Conservation (phyloP, 1,284 basidiomycete genomes). For the Marasmius tenuissimus region DNA sequence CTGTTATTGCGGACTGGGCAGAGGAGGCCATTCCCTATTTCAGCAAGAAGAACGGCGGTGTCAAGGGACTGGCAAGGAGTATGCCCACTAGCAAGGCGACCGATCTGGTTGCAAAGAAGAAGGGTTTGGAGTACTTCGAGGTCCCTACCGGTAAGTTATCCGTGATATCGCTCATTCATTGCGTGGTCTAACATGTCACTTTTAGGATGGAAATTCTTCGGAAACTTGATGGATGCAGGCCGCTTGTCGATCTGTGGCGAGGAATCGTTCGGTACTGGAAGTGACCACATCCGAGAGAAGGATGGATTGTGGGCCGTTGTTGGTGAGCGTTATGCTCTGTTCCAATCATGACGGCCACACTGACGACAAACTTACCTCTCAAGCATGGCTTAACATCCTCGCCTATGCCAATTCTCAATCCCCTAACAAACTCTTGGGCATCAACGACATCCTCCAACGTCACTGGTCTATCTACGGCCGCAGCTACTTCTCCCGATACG, state of each 20-base stretch:
- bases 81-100: slow-evolving; percentile 99
- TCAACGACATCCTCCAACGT: slow-evolving; percentile 84
- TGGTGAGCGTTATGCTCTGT: slow-evolving; percentile 46
- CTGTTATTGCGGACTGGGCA: slow-evolving; percentile 98
- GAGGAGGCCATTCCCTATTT: slow-evolving; percentile 92
- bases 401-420: slow-evolving; percentile 90
- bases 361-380: background rate
- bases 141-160: slow-evolving; percentile 82
- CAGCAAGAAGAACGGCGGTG: slow-evolving; percentile 65
- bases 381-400: slow-evolving; percentile 97
- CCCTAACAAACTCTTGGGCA: slow-evolving; percentile 73
- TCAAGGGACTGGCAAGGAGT: slow-evolving; percentile 93
- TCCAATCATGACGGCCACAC: background rate
- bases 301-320: slow-evolving; percentile 98
- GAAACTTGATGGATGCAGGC: slow-evolving; percentile 99
- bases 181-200: slow-evolving; percentile 19
- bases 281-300: slow-evolving; percentile 99
- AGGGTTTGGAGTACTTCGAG: slow-evolving; percentile 93
- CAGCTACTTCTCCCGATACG: slow-evolving; percentile 98
- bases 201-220: slow-evolving; percentile 98
- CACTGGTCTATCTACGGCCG: slow-evolving; percentile 95
- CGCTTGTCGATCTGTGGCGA: slow-evolving; percentile 97
- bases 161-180: background rate
- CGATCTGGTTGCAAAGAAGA: slow-evolving; percentile 94
- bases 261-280: slow-evolving; percentile 99